These are phyloP conservation scores for Dillenia turbinata DNA, from an alignment of 164 flowering plant genomes.

Conservation along the genomic window DNA sequence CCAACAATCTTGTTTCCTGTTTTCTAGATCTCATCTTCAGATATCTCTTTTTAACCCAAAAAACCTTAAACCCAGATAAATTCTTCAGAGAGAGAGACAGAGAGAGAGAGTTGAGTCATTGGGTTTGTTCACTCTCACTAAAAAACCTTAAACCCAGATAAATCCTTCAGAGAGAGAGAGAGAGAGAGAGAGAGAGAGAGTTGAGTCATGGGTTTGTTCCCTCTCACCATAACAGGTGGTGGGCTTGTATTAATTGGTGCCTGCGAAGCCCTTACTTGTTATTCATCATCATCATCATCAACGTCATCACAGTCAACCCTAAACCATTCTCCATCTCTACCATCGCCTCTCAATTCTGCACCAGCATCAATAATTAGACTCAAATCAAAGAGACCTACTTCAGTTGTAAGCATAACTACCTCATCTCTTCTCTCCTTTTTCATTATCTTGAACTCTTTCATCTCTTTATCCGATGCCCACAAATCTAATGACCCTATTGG, in stretches of 20 bases:
- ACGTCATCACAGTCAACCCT: conserved; percentile 9
- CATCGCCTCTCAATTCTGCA: conserved; percentile 8
- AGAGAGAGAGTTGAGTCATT: conserved; percentile 14
- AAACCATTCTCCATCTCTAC: conserved; percentile 12
- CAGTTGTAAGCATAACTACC: conserved; percentile 18
- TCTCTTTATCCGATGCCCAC: conserved; percentile 48
- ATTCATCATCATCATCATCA: no score
- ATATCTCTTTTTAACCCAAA: no score
- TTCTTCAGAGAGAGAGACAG: not conserved
- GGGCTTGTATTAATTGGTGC: conserved; percentile 59
- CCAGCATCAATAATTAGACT: not conserved
- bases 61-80: no score
- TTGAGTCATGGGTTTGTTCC: conserved; percentile 53
- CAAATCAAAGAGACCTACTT: conserved; percentile 8
- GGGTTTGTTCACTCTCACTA: not conserved
- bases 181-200: conserved; percentile 2
- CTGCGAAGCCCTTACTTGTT: conserved; percentile 35
- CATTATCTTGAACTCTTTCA: conserved; percentile 44
- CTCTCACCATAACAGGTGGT: conserved; percentile 46
- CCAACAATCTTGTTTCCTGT: no score
- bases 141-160: no score
- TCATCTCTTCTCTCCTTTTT: conserved; percentile 33
- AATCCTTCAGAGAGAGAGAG: not conserved
- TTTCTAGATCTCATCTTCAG: no score
- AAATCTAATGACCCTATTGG: conserved; percentile 53